A percentile compares a stretch with the other conserved stretches of the same genome.
These are phyloP conservation scores for Hymenoscyphus scutula DNA, from an alignment of 2,329 filamentous ascomycete genomes.

Conservation along the genomic window DNA sequence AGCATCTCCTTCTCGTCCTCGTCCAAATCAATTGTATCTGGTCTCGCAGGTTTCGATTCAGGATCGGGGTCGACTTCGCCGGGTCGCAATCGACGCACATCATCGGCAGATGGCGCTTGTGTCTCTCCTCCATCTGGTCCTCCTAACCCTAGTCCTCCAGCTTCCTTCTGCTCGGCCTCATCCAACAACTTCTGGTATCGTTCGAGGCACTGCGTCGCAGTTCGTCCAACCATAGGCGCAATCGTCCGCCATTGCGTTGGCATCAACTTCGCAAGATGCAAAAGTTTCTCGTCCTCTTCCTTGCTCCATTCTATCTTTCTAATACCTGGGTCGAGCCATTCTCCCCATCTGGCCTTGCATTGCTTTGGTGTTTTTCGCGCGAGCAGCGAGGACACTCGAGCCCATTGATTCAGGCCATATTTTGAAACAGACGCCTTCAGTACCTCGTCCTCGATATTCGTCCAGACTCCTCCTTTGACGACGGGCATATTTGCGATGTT, in stretches of 20 bases:
- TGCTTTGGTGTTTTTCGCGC: slow-evolving; percentile 98
- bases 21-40: slow-evolving; percentile 96
- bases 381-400: slow-evolving; percentile 92
- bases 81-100: slow-evolving; percentile 82
- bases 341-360: slow-evolving; percentile 97
- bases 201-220: slow-evolving; percentile 94
- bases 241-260: slow-evolving; percentile 99
- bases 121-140: slow-evolving; percentile 86
- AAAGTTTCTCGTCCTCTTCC: slow-evolving; percentile 95
- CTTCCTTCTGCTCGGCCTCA: slow-evolving; percentile 88
- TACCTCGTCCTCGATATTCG: slow-evolving; percentile 87
- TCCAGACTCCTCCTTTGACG: slow-evolving; percentile 74
- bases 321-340: slow-evolving; percentile 98
- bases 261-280: slow-evolving; percentile 97
- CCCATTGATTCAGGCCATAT: slow-evolving; percentile 97
- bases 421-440: slow-evolving; percentile 87
- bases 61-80: slow-evolving; percentile 97
- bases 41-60: slow-evolving; percentile 90
- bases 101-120: slow-evolving; percentile 84
- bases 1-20: slow-evolving; percentile 99
- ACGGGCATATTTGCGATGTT: slow-evolving; percentile 57
- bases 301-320: slow-evolving; percentile 99
- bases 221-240: slow-evolving; percentile 91
- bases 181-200: slow-evolving; percentile 95
- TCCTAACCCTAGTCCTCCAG: slow-evolving; percentile 73